Conservation (phyloP, 345 rosid genomes). For the Sonneratia caseolaris region DNA sequence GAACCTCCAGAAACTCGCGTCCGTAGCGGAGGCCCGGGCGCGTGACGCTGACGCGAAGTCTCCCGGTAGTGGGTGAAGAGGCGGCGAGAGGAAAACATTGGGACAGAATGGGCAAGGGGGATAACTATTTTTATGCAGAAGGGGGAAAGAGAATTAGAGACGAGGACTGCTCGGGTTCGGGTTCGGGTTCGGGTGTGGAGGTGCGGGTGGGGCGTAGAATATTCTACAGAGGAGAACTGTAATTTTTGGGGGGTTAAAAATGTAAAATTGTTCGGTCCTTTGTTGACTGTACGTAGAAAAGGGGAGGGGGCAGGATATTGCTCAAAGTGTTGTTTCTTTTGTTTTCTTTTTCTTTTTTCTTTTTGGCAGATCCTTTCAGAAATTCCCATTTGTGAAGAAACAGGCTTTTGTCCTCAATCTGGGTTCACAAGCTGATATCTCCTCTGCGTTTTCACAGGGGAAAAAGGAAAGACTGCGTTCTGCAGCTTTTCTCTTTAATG, state of each 20-base stretch:
- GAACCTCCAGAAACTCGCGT: constrained; percentile 74
- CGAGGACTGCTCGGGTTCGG: too few relatives aligned
- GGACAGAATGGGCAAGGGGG: too few relatives aligned
- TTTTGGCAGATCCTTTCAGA: background rate
- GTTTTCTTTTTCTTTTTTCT: background rate
- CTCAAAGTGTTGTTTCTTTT: background rate
- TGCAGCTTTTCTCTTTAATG: too few relatives aligned
- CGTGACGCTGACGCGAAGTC: constrained; percentile 16
- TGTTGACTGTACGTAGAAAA: background rate
- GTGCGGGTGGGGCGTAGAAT: background rate
- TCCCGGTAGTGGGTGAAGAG: background rate
- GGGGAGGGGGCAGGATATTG: background rate
- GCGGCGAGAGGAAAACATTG: background rate
- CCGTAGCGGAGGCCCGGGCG: constrained; percentile 53
- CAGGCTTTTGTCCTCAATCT: too few relatives aligned
- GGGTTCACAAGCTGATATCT: too few relatives aligned
- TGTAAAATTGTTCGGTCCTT: background rate
- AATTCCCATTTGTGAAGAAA: background rate
- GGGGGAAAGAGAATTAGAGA: background rate
- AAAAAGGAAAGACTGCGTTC: too few relatives aligned
- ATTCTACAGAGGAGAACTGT: background rate
- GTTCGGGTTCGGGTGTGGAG: too few relatives aligned
- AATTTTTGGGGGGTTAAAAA: background rate
- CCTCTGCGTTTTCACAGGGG: too few relatives aligned
- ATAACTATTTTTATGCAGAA: too few relatives aligned